phyloP scores from a whole-genome alignment of 2,329 filamentous ascomycete species.

The Botrytis byssoidea region DNA sequence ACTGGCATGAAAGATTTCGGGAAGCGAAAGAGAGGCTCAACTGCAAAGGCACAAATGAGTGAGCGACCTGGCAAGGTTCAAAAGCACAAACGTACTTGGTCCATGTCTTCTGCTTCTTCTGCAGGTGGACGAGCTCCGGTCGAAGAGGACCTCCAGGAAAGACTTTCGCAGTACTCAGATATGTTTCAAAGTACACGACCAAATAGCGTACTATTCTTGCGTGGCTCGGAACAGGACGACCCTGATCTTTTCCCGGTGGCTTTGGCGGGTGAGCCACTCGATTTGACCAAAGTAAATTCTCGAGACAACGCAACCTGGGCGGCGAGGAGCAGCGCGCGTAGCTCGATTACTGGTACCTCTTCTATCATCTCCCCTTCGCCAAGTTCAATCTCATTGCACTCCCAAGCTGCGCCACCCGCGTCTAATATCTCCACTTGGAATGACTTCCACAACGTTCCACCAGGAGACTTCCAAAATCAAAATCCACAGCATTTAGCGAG shows the following conservation, averaged over 20 bases:
- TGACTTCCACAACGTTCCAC: constrained; percentile 54
- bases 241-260: constrained; percentile 76
- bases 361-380: constrained; percentile 65
- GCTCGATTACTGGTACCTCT: constrained; percentile 58
- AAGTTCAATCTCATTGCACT: constrained; percentile 62
- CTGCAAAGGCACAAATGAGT: constrained; percentile 44
- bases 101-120: constrained; percentile 78
- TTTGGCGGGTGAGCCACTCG: constrained; percentile 64
- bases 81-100: constrained; percentile 95
- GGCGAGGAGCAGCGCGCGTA: constrained; percentile 51
- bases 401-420: constrained; percentile 44
- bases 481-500: constrained; percentile 45
- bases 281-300: constrained; percentile 53
- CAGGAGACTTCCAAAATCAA: constrained; percentile 46
- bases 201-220: constrained; percentile 73
- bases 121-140: constrained; percentile 54
- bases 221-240: constrained; percentile 75
- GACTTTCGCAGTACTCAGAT: constrained; percentile 72
- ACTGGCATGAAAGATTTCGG: constrained; percentile 65
- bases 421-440: constrained; percentile 52
- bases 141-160: constrained; percentile 76
- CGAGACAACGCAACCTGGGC: constrained; percentile 39
- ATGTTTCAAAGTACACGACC: constrained; percentile 86
- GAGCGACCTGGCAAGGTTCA: constrained; percentile 74
- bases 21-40: constrained; percentile 60